A percentile compares a stretch with the other conserved stretches of the same genome.
phyloP scores from a whole-genome alignment of 1,284 basidiomycete species.

The Ceratobasidium sp. region DNA sequence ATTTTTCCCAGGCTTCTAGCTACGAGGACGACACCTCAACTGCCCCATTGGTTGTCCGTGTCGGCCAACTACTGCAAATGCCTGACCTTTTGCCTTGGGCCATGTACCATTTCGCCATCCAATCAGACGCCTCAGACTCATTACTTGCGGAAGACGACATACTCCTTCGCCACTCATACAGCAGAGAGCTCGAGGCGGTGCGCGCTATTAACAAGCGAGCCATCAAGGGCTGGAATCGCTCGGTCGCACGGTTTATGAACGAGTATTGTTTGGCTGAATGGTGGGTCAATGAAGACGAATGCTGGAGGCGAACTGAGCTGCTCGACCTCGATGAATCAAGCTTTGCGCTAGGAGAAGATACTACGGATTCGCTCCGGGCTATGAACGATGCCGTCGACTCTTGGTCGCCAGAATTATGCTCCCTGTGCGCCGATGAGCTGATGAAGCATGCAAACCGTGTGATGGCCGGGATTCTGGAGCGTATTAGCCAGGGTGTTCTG shows the following conservation, averaged over 20 bases:
- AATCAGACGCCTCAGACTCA: background rate
- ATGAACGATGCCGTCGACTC: conserved; percentile 9
- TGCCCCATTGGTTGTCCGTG: conserved; percentile 3
- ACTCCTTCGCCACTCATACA: background rate
- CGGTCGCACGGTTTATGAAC: conserved; percentile 1
- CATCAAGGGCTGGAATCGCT: conserved; percentile 10
- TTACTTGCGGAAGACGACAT: background rate
- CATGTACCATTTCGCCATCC: conserved; percentile 16
- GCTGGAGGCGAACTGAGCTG: conserved; percentile 24
- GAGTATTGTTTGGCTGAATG: conserved; percentile 12
- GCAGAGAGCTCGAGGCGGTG: background rate
- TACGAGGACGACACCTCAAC: conserved; percentile 14
- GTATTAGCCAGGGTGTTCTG: background rate
- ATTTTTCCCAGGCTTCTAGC: background rate
- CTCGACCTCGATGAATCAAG: conserved; percentile 5
- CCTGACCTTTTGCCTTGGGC: conserved; percentile 24
- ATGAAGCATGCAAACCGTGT: background rate
- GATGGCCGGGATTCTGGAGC: background rate
- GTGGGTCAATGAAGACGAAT: conserved; percentile 35
- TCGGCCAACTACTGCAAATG: conserved; percentile 6
- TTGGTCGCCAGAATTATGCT: conserved; percentile 25
- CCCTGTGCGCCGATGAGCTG: conserved; percentile 24
- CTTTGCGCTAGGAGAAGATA: background rate
- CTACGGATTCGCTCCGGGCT: background rate
- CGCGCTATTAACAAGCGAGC: background rate